Percentiles rank a stretch among this genome's conserved stretches.
phyloP scores from a whole-genome alignment of 1,139 yeast genomes.

The Sugiyamaella neomexicana region DNA sequence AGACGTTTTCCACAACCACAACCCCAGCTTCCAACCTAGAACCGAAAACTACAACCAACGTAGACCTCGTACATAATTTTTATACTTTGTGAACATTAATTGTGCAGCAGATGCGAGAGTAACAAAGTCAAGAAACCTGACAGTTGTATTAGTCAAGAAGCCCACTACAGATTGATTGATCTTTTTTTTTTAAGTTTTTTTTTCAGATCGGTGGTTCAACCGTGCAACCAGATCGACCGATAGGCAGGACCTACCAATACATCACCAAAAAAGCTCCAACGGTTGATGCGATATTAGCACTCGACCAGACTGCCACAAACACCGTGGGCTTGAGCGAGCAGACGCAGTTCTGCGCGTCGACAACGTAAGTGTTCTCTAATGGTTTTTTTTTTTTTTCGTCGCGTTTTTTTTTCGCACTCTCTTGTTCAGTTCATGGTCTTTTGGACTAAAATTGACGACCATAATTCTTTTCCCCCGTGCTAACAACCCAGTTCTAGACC shows the following conservation, averaged over 20 bases:
- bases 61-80: background rate
- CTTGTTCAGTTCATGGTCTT: background rate
- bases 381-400: no score
- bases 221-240: no score
- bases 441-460: background rate
- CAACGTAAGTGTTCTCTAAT: background rate
- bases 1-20: background rate
- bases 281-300: background rate
- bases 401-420: no score
- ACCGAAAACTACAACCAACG: no score
- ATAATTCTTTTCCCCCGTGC: no score
- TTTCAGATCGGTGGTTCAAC: no score
- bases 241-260: no score
- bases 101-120: background rate
- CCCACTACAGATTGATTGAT: no score
- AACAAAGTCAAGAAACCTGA: background rate
- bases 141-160: background rate
- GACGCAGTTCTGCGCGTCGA: constrained; percentile 4
- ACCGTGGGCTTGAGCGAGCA: background rate
- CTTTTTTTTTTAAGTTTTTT: no score
- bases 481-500: background rate
- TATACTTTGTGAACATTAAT: background rate
- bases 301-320: background rate
- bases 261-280: no score
- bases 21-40: background rate